These are phyloP conservation scores for Saturnispora kantuleensis DNA, from an alignment of 805 yeast species.

Conservation along the genomic window DNA sequence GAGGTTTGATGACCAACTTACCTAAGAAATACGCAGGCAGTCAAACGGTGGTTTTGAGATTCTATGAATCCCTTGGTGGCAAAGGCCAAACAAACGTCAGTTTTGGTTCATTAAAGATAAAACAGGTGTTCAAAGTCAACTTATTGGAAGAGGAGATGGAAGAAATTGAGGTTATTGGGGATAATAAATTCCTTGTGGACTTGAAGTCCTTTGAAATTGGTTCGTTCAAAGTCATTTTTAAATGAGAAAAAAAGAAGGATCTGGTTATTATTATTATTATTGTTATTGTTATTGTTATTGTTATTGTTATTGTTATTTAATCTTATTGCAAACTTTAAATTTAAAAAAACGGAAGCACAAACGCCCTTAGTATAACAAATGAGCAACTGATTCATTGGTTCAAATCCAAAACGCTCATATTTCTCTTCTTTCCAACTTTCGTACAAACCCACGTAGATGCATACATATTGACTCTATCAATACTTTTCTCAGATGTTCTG, in stretches of 20 bases:
- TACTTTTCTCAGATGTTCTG: conserved; percentile 51
- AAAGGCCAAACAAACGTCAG: conserved; percentile 41
- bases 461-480: conserved; percentile 79
- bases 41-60: conserved; percentile 54
- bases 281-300: no score
- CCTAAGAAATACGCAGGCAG: conserved; percentile 37
- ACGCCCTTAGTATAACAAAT: background rate
- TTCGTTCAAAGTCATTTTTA: conserved; percentile 41
- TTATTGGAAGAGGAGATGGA: conserved; percentile 46
- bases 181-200: conserved; percentile 28
- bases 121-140: conserved; percentile 43
- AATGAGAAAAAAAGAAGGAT: background rate
- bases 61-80: conserved; percentile 89
- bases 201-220: conserved; percentile 77
- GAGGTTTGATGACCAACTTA: conserved; percentile 26
- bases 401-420: conserved; percentile 38
- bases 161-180: conserved; percentile 26
- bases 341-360: background rate
- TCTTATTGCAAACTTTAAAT: background rate
- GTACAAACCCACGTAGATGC: conserved; percentile 84
- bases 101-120: conserved; percentile 34
- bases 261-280: background rate
- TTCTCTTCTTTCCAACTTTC: conserved; percentile 35
- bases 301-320: background rate
- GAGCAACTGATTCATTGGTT: conserved; percentile 4